Evolutionary conservation across 495 filamentous ascomycete species (phyloP).

Genomic region (Aspergillus bertholletiae): DNA sequence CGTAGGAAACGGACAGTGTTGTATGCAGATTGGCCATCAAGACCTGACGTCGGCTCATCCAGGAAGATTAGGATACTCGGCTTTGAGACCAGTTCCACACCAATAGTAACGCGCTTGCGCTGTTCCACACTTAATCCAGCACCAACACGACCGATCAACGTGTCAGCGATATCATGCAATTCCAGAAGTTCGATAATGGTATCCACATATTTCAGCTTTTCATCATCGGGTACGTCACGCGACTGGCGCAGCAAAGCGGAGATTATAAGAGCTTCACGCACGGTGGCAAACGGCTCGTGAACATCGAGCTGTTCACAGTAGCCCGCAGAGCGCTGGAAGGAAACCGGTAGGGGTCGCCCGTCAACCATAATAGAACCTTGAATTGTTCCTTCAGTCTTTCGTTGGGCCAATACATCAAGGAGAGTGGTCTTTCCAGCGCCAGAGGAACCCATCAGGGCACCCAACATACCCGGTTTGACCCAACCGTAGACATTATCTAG

Average conservation of each 20-base stretch:
- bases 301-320: constrained; percentile 62
- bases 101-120: constrained; percentile 64
- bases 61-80: constrained; percentile 69
- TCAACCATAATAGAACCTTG: constrained; percentile 83
- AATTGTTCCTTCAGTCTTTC: constrained; percentile 84
- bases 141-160: constrained; percentile 50
- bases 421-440: constrained; percentile 66
- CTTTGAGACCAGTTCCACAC: constrained; percentile 65
- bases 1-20: constrained; percentile 62
- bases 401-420: constrained; percentile 53
- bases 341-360: constrained; percentile 68
- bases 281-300: constrained; percentile 55
- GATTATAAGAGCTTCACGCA: constrained; percentile 60
- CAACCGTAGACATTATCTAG: constrained; percentile 82
- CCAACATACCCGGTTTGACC: constrained; percentile 81
- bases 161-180: constrained; percentile 52
- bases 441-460: constrained; percentile 68
- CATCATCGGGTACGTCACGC: constrained; percentile 41
- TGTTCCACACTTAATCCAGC: constrained; percentile 57
- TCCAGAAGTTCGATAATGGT: constrained; percentile 57
- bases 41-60: constrained; percentile 74
- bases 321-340: constrained; percentile 70
- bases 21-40: constrained; percentile 62
- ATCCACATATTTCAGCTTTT: constrained; percentile 60
- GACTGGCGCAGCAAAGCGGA: constrained; percentile 56